Conservation (phyloP, 208 protist species). For the Trypanosoma vivax region DNA sequence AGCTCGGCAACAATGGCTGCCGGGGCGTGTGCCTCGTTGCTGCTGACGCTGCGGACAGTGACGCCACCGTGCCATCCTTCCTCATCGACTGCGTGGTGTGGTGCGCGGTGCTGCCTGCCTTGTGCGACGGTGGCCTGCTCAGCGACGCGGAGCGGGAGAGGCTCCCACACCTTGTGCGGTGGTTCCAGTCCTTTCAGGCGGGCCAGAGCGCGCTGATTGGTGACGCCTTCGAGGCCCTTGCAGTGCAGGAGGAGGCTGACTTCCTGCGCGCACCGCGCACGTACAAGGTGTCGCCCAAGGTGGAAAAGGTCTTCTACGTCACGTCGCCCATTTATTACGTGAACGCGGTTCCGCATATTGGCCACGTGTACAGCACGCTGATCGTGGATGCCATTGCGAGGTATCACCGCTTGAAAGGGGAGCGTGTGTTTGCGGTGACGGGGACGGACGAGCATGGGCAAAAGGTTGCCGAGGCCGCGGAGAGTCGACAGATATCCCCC, state of each 20-base stretch:
- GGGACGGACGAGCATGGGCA: constrained; percentile 99
- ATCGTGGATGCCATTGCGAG: constrained; percentile 85
- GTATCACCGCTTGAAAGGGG: constrained; percentile 82
- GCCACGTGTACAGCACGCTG: constrained; percentile 87
- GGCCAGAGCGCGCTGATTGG: constrained; percentile 47
- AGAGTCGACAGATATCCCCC: constrained; percentile 51
- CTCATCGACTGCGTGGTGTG: constrained; percentile 72
- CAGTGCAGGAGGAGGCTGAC: constrained; percentile 78
- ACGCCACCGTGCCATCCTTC: constrained; percentile 24
- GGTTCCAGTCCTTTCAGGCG: constrained; percentile 58
- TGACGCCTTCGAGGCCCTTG: constrained; percentile 52
- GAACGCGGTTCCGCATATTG: constrained; percentile 88
- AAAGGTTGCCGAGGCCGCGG: constrained; percentile 94
- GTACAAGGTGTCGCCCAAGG: constrained; percentile 54
- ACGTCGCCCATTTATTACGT: constrained; percentile 91
- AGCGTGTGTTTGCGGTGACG: constrained; percentile 90
- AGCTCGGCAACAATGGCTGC: constrained; percentile 27
- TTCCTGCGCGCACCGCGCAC: constrained; percentile 72
- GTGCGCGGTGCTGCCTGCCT: constrained; percentile 56
- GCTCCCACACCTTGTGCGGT: constrained; percentile 54
- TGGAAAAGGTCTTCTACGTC: constrained; percentile 75
- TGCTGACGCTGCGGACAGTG: background rate
- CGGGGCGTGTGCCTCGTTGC: constrained; percentile 15
- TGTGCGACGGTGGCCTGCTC: constrained; percentile 75
- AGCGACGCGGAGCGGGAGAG: constrained; percentile 24